Evolutionary conservation across 768 basidiomycete genomes (phyloP), one percentile per base, ranked within the genome.

Genomic region (Fomitopsis pulvina): DNA sequence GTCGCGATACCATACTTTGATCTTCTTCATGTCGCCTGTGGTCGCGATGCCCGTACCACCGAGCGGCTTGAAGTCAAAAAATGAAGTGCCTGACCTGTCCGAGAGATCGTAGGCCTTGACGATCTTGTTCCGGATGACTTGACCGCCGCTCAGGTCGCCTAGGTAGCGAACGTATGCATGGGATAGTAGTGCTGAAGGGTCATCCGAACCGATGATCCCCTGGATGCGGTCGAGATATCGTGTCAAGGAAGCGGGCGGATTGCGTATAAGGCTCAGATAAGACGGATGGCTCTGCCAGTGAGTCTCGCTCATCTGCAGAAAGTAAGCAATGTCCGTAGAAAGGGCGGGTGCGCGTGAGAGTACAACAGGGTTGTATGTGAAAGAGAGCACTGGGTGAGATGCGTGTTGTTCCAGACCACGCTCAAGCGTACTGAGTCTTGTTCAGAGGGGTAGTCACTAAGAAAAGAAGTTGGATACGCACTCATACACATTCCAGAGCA

Each of bases 101-200:
- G 80, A 74, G 2, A 90, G 72, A 11, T 65, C 71, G 60, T 89
- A 91, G 12, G 84, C 78, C 62, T 85, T 84, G 14, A 74, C 72
- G n/a, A 89, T 63, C 28, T 71, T 72, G 37, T 77, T 71, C 21
- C 80, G 72, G 59, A 90, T 80, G 51, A 75, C 70, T 68, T 90
- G 88, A 1, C 89, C 88, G 4, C 88, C 87, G 39, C 81, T 85
- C 27, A 90, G 70, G 62, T 91, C 87, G 42, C 87, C 88, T 27
- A 90, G 75, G 65, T 90, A 90, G 28, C 87, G 77, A n/a, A 88
- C 84, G 60, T 90, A 90, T 1, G 87, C 74, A 63, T 91, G 89
- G 0, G 87, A 83, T 6, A 91, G 73, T 7, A 92, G 75, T 5
- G 71, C 65, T 0, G 76, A 66, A 10, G 73, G 79, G 59, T 75